A percentile compares a stretch with the other conserved stretches of the same genome.
Evolutionary conservation across 305 asterid species (phyloP).

Genomic region (Fraxinus floribunda): DNA sequence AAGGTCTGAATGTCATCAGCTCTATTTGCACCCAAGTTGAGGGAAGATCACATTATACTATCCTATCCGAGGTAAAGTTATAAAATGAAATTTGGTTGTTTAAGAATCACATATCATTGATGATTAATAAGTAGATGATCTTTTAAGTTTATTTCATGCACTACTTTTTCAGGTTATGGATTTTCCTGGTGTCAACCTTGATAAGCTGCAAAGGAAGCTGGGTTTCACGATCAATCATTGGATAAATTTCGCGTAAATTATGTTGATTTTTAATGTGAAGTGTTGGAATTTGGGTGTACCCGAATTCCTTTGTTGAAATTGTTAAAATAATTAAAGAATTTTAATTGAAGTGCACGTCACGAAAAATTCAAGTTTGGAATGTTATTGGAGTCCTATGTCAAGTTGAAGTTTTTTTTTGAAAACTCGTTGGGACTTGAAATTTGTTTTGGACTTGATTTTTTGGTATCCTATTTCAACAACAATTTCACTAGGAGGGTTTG

Average conservation of each 20-base stretch:
- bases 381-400: too few species aligned
- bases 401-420: too few species aligned
- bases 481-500: too few species aligned
- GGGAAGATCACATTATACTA: conserved; percentile 2
- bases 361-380: too few species aligned
- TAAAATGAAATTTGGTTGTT: background rate
- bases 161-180: background rate
- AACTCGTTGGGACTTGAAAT: too few species aligned
- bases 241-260: background rate
- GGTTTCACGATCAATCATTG: background rate
- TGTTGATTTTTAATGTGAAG: background rate
- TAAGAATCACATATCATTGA: background rate
- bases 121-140: background rate
- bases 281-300: too few species aligned
- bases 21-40: conserved; percentile 14
- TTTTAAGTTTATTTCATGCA: background rate
- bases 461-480: too few species aligned
- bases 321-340: too few species aligned
- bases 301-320: too few species aligned
- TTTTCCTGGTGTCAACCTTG: background rate
- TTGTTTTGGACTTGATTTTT: too few species aligned
- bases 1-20: conserved; percentile 17
- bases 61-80: conserved; percentile 22
- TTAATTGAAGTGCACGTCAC: too few species aligned
- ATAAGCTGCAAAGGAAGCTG: background rate